A percentile compares a stretch with the other conserved stretches of the same genome.
These are phyloP conservation scores for Cyanidiococcus yangmingshanensis DNA, from an alignment of 23 red algal genomes.

Conservation along the genomic window DNA sequence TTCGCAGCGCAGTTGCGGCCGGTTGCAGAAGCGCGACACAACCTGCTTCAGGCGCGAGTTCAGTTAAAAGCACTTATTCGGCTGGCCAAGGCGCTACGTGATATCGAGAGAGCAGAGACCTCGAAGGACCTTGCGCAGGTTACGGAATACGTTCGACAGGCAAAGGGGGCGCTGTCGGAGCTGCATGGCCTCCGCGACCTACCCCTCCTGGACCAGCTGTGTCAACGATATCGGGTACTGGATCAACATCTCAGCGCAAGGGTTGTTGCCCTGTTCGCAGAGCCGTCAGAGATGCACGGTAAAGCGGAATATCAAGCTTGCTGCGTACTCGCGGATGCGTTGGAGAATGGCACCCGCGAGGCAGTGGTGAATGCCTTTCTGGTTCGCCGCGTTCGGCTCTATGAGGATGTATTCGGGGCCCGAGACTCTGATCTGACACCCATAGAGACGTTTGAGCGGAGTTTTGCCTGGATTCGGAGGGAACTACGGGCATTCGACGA, in stretches of 20 bases:
- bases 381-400: neutral
- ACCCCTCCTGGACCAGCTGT: neutral
- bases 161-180: neutral
- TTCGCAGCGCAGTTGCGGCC: neutral
- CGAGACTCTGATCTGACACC: conserved; percentile 17
- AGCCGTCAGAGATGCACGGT: neutral
- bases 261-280: neutral
- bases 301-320: neutral
- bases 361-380: conserved; percentile 12
- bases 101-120: neutral
- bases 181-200: neutral
- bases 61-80: neutral
- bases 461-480: conserved; percentile 70
- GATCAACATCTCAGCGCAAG: neutral
- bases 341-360: neutral
- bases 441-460: conserved; percentile 25
- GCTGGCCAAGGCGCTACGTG: neutral
- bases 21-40: neutral
- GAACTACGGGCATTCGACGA: conserved; percentile 60
- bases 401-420: conserved; percentile 22
- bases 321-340: conserved; percentile 16
- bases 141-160: neutral
- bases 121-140: neutral
- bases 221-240: neutral
- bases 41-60: neutral